These are phyloP conservation scores for Fraxinus velutina DNA, from an alignment of 305 asterid genomes.

Conservation along the genomic window DNA sequence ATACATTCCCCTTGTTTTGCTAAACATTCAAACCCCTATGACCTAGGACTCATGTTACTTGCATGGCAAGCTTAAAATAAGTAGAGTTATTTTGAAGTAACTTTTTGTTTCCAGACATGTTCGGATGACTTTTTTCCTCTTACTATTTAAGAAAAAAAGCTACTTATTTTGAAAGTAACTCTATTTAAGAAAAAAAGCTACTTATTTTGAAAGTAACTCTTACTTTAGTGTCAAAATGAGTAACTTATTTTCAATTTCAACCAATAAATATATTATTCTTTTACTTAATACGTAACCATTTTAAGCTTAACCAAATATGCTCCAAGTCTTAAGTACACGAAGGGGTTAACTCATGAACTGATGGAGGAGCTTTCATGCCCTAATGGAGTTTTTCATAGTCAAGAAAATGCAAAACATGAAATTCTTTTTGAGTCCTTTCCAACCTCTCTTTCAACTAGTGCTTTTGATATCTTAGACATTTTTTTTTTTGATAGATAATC, in stretches of 20 bases:
- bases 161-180: background rate
- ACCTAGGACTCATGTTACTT: background rate
- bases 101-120: background rate
- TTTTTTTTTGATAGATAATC: too few relatives aligned
- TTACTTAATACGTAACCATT: background rate
- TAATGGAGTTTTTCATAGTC: background rate
- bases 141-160: background rate
- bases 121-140: background rate
- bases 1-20: background rate
- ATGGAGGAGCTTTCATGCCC: background rate
- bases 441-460: background rate
- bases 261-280: background rate
- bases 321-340: background rate
- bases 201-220: background rate
- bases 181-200: background rate
- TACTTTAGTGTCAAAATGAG: background rate
- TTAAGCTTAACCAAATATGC: background rate
- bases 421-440: background rate
- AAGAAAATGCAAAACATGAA: slow-evolving; percentile 9
- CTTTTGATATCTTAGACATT: background rate
- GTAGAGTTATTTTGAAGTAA: background rate
- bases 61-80: background rate
- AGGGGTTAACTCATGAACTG: background rate
- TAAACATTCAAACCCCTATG: background rate
- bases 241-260: background rate